These are phyloP conservation scores for Entamoeba moshkovskii DNA, from an alignment of 208 protist genomes.

Conservation along the genomic window DNA sequence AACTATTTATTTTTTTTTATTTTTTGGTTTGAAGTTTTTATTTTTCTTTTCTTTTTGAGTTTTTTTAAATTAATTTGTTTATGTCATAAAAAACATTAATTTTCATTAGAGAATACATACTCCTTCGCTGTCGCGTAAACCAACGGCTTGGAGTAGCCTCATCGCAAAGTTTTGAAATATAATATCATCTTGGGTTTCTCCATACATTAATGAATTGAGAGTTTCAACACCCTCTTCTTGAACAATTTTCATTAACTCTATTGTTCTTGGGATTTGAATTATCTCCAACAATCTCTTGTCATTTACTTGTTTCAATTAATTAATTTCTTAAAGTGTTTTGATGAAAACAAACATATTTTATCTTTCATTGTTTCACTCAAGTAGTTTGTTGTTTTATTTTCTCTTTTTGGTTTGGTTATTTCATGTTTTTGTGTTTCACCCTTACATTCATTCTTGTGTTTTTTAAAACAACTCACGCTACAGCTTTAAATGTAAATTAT, in stretches of 20 bases:
- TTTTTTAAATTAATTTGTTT: too few relatives aligned
- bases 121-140: neutral
- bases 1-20: too few relatives aligned
- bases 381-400: neutral
- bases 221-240: neutral
- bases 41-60: too few relatives aligned
- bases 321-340: too few relatives aligned
- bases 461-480: neutral
- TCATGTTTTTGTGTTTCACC: neutral
- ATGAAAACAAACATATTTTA: neutral
- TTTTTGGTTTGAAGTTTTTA: too few relatives aligned
- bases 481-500: neutral
- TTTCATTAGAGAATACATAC: neutral
- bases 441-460: neutral
- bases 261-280: neutral
- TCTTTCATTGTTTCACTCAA: neutral
- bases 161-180: neutral
- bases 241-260: neutral
- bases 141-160: neutral
- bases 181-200: neutral
- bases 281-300: neutral
- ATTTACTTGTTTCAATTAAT: neutral
- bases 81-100: too few relatives aligned
- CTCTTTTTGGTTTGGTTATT: neutral
- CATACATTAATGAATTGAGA: neutral